A percentile compares a stretch with the other conserved stretches of the same genome.
phyloP scores from a whole-genome alignment of 768 basidiomycete species.

The Suillus americanus region DNA sequence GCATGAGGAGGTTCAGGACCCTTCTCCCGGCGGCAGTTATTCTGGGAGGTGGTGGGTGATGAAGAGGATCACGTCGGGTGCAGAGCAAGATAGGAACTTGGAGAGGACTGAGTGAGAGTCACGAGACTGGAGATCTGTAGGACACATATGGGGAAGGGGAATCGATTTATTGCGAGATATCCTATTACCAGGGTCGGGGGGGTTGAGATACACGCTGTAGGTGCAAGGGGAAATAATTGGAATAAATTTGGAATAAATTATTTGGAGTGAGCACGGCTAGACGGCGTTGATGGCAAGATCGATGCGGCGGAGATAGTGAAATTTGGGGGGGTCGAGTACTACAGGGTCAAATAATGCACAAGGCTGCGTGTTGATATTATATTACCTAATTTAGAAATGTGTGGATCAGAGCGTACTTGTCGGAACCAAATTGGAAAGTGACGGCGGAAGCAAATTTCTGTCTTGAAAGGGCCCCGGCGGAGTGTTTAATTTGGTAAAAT shows the following conservation, averaged over 20 bases:
- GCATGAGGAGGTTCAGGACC: not conserved
- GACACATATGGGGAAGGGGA: no score
- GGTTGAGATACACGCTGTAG: no score
- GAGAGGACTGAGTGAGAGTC: not conserved
- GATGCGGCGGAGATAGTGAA: not conserved
- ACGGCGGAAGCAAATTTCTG: not conserved
- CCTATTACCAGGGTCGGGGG: no score
- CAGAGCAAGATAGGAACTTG: not conserved
- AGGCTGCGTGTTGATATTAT: not conserved
- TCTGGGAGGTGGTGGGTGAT: not conserved
- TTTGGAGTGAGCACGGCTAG: no score
- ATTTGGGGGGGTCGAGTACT: not conserved
- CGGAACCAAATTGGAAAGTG: conserved; percentile 1
- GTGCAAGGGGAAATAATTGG: no score
- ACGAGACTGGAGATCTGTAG: no score
- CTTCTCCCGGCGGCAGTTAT: not conserved
- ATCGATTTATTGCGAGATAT: no score
- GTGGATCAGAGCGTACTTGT: not conserved
- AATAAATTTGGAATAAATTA: no score
- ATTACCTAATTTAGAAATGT: not conserved
- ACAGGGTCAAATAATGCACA: not conserved
- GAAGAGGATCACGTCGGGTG: not conserved
- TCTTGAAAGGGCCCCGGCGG: not conserved
- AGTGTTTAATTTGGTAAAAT: not conserved
- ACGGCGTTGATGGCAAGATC: not conserved